These are phyloP conservation scores for Prinsepia uniflora DNA, from an alignment of 306 rosid species.

Conservation along the genomic window DNA sequence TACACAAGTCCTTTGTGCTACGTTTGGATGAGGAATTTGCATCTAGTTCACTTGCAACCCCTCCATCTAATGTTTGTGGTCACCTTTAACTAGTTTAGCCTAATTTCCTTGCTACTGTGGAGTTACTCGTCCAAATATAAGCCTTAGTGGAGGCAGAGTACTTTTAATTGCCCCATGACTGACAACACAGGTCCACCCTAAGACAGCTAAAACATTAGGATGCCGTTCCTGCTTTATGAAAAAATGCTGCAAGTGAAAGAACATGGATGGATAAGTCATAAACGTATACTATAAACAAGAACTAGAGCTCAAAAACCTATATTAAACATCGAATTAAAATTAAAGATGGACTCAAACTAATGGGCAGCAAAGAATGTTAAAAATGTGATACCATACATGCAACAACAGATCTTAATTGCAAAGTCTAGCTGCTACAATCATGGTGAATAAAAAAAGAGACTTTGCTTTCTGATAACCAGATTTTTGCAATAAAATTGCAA, in stretches of 20 bases:
- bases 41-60: too few species aligned
- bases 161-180: neutral
- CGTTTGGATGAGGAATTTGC: too few species aligned
- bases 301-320: neutral
- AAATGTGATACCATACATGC: constrained; percentile 26
- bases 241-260: neutral
- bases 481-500: constrained; percentile 21
- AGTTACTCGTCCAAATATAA: too few species aligned
- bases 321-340: neutral
- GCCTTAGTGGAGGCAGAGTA: neutral
- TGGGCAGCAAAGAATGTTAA: constrained; percentile 19
- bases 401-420: constrained; percentile 38
- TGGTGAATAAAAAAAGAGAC: constrained; percentile 31
- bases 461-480: constrained; percentile 26
- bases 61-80: too few species aligned
- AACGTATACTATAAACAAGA: neutral
- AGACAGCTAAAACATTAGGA: neutral
- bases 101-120: too few species aligned
- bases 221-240: neutral
- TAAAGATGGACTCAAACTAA: neutral
- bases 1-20: neutral
- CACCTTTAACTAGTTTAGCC: too few species aligned
- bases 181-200: neutral
- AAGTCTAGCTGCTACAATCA: constrained; percentile 30
- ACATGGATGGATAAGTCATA: neutral